Conservation (phyloP, 345 rosid genomes). For the Hibiscus tridactylites region DNA sequence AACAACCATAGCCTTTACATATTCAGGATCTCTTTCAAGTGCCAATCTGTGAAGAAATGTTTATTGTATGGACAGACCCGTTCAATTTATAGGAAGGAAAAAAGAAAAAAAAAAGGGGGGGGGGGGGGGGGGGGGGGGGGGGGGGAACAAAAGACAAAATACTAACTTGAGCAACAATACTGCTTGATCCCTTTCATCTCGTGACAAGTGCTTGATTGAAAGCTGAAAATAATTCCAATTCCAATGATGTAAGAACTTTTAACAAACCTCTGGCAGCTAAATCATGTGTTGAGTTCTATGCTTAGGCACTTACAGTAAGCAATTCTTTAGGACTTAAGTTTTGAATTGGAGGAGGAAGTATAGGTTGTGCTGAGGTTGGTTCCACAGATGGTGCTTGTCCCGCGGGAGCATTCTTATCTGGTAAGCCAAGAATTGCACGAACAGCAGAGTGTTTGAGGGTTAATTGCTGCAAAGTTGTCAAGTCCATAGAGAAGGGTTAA, state of each 20-base stretch:
- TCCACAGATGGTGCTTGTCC: slow-evolving; percentile 20
- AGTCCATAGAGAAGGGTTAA: background rate
- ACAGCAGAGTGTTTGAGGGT: slow-evolving; percentile 52
- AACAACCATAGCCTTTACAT: slow-evolving; percentile 43
- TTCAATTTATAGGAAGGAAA: background rate
- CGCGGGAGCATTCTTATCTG: slow-evolving; percentile 21
- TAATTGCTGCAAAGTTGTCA: slow-evolving; percentile 51
- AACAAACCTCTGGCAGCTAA: slow-evolving; percentile 6
- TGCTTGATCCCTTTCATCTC: slow-evolving; percentile 45
- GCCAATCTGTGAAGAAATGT: slow-evolving; percentile 46
- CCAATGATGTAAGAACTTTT: slow-evolving; percentile 9
- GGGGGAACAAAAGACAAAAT: background rate
- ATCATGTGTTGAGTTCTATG: slow-evolving; percentile 1
- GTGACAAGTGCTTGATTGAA: slow-evolving; percentile 48
- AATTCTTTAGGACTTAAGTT: slow-evolving; percentile 49
- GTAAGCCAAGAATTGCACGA: slow-evolving; percentile 59
- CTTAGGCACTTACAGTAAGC: slow-evolving; percentile 46
- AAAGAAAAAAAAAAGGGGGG: background rate
- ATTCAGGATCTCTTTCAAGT: slow-evolving; percentile 66
- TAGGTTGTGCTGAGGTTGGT: slow-evolving; percentile 20
- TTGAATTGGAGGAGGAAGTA: slow-evolving; percentile 24
- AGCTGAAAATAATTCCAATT: slow-evolving; percentile 45
- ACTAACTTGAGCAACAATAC: slow-evolving; percentile 51
- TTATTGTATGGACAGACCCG: background rate
- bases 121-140: no score